phyloP scores from a whole-genome alignment of 2,329 filamentous ascomycete genomes.

The Colletotrichum graminicola region DNA sequence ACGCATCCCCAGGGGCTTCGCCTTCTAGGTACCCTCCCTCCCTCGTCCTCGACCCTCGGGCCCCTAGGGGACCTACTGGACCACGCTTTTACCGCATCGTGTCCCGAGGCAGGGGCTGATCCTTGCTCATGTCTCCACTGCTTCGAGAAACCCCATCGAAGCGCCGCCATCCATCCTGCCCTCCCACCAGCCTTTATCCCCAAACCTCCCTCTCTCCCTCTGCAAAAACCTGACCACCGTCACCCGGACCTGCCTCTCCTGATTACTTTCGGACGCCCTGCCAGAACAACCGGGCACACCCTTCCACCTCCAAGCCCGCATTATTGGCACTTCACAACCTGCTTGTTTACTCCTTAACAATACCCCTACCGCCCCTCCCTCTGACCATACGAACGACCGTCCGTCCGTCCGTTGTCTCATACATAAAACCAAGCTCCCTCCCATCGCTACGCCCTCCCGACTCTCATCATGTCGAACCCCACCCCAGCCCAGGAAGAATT shows the following conservation, averaged over 20 bases:
- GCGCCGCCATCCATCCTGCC: conserved; percentile 12
- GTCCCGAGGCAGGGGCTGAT: conserved; percentile 25
- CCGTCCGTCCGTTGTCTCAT: conserved; percentile 41
- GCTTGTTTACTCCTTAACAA: conserved; percentile 36
- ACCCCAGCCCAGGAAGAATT: conserved; percentile 77
- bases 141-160: conserved; percentile 43
- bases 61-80: conserved; percentile 24
- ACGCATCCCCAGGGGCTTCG: conserved; percentile 50
- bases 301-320: conserved; percentile 35
- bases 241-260: not conserved
- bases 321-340: conserved; percentile 31
- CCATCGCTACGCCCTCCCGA: conserved; percentile 42
- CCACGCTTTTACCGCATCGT: conserved; percentile 38
- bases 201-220: conserved; percentile 13
- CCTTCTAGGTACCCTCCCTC: conserved; percentile 40
- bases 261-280: conserved; percentile 27
- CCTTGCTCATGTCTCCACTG: conserved; percentile 40
- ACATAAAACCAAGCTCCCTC: conserved; percentile 53
- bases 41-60: conserved; percentile 47
- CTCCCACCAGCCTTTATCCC: conserved; percentile 1
- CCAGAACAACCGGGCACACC: conserved; percentile 40
- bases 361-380: conserved; percentile 29
- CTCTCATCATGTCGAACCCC: conserved; percentile 63
- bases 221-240: conserved; percentile 7
- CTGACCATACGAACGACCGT: conserved; percentile 33